Evolutionary conservation across 148 eudicot genomes (phyloP), one percentile per base, ranked within the genome.

Genomic region (Heliosperma pusillum): DNA sequence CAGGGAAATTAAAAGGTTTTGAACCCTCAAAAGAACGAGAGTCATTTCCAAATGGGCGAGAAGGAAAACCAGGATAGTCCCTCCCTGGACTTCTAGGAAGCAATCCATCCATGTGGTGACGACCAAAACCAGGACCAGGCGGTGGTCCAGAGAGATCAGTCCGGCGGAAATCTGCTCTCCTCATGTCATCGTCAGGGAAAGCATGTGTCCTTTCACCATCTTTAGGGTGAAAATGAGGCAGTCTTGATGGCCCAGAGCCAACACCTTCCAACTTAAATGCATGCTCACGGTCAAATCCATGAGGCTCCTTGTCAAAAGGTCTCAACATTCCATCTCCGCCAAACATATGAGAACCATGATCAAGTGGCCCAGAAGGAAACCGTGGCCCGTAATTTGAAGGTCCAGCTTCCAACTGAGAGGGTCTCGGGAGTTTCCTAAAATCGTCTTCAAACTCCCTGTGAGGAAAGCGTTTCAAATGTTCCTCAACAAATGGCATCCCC

Each of bases 61-160:
- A 73, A 67, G 89, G 86, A 72, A 84, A 79, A 71, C 86, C 84
- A 60, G 76, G 27, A 81, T 79, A 82, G 45, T 86, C 92, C 76
- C 89, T 82, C 71, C 88, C 90, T n/a, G 90, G 97, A 79, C 96
- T 94, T 79, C 87, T 78, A 30, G 84, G 87, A 58, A 85, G 47
- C 63, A 79, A 73, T 69, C 77, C 83, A 66, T 92, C 93, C 82
- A 85, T 71, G 47, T 76, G 89, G 74, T 78, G 87, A 33, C 74
- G 86, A 66, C 84, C 91, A 82, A 87, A 89, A 64, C 82, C 92
- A 86, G 86, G 55, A 11, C 55, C 55, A 16, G 55, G 55, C 4
- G 55, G 55, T 16, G 55, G 55, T 50, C 55, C 55, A 50, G 55
- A 16, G 19, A 50, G 55, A 50, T 50, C 55, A 50, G 55, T 50